Percentiles rank a stretch among this genome's conserved stretches.
Conservation (phyloP, 441 rosid species). For the Eutrema salsugineum region DNA sequence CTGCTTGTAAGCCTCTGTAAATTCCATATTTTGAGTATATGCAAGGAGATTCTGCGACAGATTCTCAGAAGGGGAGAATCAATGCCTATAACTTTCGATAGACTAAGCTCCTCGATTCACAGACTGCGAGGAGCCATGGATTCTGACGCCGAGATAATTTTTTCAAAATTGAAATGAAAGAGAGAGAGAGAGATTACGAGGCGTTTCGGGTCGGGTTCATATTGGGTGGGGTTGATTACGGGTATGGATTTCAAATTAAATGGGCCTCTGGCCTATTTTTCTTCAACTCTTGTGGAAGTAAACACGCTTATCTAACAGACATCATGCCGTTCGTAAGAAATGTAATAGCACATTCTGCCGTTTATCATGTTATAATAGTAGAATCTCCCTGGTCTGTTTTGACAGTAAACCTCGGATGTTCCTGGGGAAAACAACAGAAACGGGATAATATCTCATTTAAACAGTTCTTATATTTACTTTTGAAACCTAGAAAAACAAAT, state of each 20-base stretch:
- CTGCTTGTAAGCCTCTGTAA: constrained; percentile 83
- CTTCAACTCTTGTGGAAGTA: background rate
- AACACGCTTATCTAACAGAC: background rate
- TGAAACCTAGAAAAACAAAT: background rate
- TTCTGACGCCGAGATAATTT: background rate
- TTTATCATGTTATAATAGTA: background rate
- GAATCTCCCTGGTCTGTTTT: background rate
- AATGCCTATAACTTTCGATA: background rate
- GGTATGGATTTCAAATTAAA: background rate
- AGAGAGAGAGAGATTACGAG: constrained; percentile 12
- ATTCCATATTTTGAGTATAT: constrained; percentile 56
- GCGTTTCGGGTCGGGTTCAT: constrained; percentile 1
- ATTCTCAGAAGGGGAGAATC: background rate
- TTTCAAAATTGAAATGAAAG: constrained; percentile 26
- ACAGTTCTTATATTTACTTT: background rate
- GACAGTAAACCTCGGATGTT: background rate
- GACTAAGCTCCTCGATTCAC: constrained; percentile 17
- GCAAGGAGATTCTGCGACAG: background rate
- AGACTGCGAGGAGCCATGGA: constrained; percentile 17
- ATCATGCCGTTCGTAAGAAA: background rate
- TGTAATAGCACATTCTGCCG: background rate
- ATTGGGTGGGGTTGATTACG: background rate
- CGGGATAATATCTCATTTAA: too few species aligned
- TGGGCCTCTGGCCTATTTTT: constrained; percentile 7
- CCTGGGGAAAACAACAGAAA: background rate